Evolutionary conservation across 306 rosid species (phyloP).

Genomic region (Vigna nakashimae): DNA sequence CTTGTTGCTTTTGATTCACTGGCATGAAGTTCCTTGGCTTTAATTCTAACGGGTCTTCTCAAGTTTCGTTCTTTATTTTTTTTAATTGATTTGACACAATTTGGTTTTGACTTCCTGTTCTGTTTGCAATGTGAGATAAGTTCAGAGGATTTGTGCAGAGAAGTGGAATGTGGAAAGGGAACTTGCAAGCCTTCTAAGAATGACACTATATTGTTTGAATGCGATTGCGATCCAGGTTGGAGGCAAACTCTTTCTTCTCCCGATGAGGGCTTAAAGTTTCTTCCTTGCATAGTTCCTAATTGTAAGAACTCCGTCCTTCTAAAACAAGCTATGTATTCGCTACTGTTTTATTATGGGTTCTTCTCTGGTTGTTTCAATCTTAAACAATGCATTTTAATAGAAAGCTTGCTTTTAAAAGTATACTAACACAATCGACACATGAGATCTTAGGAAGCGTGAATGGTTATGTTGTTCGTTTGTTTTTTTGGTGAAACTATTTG

Average conservation of each 20-base stretch:
- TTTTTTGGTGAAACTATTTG: slow-evolving; percentile 1
- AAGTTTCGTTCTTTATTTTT: not conserved
- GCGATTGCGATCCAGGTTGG: slow-evolving; percentile 79
- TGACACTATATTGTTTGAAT: slow-evolving; percentile 56
- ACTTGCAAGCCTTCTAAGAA: slow-evolving; percentile 63
- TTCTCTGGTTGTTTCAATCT: slow-evolving; percentile 10
- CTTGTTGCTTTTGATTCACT: slow-evolving; percentile 1
- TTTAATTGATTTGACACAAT: not conserved
- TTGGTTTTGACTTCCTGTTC: slow-evolving; percentile 6
- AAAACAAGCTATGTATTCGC: not conserved
- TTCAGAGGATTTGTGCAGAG: slow-evolving; percentile 69
- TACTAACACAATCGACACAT: not conserved
- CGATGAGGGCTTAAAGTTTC: slow-evolving; percentile 52
- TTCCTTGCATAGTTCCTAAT: slow-evolving; percentile 78
- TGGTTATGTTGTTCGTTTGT: not conserved
- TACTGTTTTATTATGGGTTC: not conserved
- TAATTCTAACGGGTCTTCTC: slow-evolving; percentile 26
- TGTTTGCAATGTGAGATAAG: slow-evolving; percentile 25
- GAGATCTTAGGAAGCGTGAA: slow-evolving; percentile 1
- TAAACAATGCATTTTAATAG: not conserved
- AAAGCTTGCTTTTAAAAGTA: slow-evolving; percentile 4
- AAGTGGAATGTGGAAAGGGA: slow-evolving; percentile 71
- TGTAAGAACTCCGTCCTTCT: slow-evolving; percentile 51
- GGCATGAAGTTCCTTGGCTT: slow-evolving; percentile 11
- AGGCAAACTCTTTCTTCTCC: slow-evolving; percentile 47